These are phyloP conservation scores for Exobasidium cylindrosporum DNA, from an alignment of 1,284 basidiomycete species.

Conservation along the genomic window DNA sequence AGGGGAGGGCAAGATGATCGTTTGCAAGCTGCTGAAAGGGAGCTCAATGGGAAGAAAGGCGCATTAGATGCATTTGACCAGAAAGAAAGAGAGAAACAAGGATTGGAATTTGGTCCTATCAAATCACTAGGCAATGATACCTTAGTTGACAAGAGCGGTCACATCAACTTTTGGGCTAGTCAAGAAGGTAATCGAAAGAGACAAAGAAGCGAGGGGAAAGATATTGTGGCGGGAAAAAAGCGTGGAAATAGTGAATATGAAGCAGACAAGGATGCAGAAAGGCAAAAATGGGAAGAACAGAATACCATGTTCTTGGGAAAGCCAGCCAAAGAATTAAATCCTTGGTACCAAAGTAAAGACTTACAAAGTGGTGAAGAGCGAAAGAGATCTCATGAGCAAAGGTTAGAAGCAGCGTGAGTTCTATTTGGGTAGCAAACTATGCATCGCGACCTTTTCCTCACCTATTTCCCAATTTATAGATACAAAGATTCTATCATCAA, in stretches of 20 bases:
- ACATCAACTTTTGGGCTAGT: constrained; percentile 38
- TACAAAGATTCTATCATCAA: constrained; percentile 35
- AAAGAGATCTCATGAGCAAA: constrained; percentile 33
- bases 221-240: background rate
- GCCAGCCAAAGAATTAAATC: constrained; percentile 27
- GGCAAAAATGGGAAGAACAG: background rate
- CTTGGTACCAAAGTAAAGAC: constrained; percentile 38
- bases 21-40: constrained; percentile 8
- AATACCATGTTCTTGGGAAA: background rate
- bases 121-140: background rate
- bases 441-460: too few species aligned
- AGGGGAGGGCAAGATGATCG: background rate
- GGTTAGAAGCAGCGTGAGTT: constrained; percentile 24
- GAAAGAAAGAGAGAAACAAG: background rate
- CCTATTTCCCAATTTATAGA: too few species aligned
- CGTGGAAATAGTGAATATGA: background rate
- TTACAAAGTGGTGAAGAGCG: constrained; percentile 32
- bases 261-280: background rate
- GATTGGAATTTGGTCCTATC: background rate
- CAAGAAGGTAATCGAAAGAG: constrained; percentile 40
- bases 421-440: too few species aligned
- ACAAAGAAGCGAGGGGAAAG: constrained; percentile 5
- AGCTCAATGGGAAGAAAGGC: constrained; percentile 12
- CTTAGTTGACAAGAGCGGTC: constrained; percentile 6
- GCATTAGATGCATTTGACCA: constrained; percentile 11